Percentiles rank a stretch among this genome's conserved stretches.
Evolutionary conservation across 352 stramenopile species (phyloP).

Genomic region (Phytophthora pini): DNA sequence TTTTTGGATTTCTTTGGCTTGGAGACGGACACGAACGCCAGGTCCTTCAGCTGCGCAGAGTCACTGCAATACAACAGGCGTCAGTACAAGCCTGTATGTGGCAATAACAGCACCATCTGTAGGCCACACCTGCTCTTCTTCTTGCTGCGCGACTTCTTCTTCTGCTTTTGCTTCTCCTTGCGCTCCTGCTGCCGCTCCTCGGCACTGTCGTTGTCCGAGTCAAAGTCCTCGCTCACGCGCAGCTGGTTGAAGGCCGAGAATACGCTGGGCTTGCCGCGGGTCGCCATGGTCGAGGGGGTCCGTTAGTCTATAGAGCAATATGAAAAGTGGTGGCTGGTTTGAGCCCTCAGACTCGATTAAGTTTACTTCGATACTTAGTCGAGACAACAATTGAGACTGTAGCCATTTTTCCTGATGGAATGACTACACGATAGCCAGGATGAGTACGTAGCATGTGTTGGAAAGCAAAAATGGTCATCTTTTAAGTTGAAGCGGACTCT

Average conservation of each 20-base stretch:
- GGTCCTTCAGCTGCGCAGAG: slow-evolving; percentile 69
- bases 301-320: slow-evolving; percentile 13
- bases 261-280: slow-evolving; percentile 68
- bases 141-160: slow-evolving; percentile 79
- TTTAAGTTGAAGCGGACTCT: slow-evolving; percentile 24
- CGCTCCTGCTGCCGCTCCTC: slow-evolving; percentile 65
- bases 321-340: slow-evolving; percentile 33
- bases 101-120: background rate
- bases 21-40: slow-evolving; percentile 69
- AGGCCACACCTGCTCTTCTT: slow-evolving; percentile 69
- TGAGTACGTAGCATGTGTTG: background rate
- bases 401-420: background rate
- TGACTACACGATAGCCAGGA: slow-evolving; percentile 2
- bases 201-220: slow-evolving; percentile 53
- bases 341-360: slow-evolving; percentile 6
- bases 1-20: slow-evolving; percentile 75
- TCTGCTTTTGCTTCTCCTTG: slow-evolving; percentile 67
- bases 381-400: background rate
- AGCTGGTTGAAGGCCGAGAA: slow-evolving; percentile 74
- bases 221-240: slow-evolving; percentile 46
- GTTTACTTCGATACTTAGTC: slow-evolving; percentile 4
- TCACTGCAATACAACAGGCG: slow-evolving; percentile 44
- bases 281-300: slow-evolving; percentile 37
- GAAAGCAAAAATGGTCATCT: slow-evolving; percentile 22
- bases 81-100: background rate